phyloP scores from a whole-genome alignment of 2,329 filamentous ascomycete species.

The Paecilomyces sp. region DNA sequence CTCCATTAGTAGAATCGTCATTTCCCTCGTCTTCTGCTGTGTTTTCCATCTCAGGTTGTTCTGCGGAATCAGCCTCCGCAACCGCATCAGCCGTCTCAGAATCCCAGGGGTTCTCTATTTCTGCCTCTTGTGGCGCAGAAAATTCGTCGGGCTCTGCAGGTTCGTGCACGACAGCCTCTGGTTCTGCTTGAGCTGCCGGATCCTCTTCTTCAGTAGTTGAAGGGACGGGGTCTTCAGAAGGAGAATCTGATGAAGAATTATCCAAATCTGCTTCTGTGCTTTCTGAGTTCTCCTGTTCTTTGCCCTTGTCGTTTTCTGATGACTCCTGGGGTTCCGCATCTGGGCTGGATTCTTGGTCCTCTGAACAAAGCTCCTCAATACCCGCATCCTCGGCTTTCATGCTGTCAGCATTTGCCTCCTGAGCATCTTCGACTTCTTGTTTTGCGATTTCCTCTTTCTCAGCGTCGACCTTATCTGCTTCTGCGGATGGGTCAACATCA shows the following conservation, averaged over 20 bases:
- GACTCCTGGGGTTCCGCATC: background rate
- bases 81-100: slow-evolving; percentile 1
- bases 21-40: slow-evolving; percentile 5
- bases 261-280: background rate
- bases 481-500: slow-evolving; percentile 23
- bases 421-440: slow-evolving; percentile 24
- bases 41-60: slow-evolving; percentile 4
- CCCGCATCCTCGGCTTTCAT: slow-evolving; percentile 5
- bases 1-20: slow-evolving; percentile 4
- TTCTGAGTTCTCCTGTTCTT: background rate
- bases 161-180: slow-evolving; percentile 2
- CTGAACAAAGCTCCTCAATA: slow-evolving; percentile 7
- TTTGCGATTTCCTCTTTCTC: slow-evolving; percentile 26
- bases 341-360: slow-evolving; percentile 5
- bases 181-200: background rate
- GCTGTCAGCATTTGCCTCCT: slow-evolving; percentile 11
- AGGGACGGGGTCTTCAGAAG: background rate
- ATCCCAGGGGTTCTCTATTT: slow-evolving; percentile 1
- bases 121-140: slow-evolving; percentile 2
- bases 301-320: background rate
- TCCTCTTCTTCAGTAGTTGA: background rate
- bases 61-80: slow-evolving; percentile 2
- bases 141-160: slow-evolving; percentile 3
- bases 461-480: slow-evolving; percentile 22
- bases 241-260: background rate